Base-by-base conservation (phyloP, 768 basidiomycete genomes). In the Suillus clintonianus region DNA sequence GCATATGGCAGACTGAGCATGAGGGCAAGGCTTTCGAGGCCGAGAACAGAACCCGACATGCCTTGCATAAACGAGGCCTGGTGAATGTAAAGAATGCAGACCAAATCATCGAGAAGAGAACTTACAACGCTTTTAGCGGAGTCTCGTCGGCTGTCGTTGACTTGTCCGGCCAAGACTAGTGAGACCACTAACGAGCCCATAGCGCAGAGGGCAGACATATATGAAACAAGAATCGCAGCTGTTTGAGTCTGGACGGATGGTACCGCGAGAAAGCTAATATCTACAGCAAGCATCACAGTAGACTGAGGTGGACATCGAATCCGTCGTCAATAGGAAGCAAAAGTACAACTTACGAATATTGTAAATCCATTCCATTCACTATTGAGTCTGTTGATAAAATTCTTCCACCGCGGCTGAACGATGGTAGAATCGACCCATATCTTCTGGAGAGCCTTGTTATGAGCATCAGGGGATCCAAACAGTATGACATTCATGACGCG, bases 291-390 rank as follows among this genome's bases (percentile, higher is more conserved):
- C 64, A 65, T 65, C n/a, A 65, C 64, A 10, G 64, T 65, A 51
- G 64, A 62, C 64, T 56, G 13, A 27, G 14, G 43, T 37, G 5
- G 13, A 19, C 43, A 9, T 64, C 1, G 22, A 60, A 47, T 45
- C 8, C 10, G 9, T 47, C 13, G 48, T 6, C 24, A 17, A 34
- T 17, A 43, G 5, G 17, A 2, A 30, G 4, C 9, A 19, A 22
- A 11, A 27, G 30, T 42, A 27, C 67, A 36, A 68, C 82, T 42
- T 55, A 86, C 85, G 61, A 80, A 82, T 50, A 83, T 79, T 22
- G 79, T 80, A 54, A 83, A 79, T 54, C 81, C 79, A 61, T 79
- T 72, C 85, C 82, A 84, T 67, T 86, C 82, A 6, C 73, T 72
- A 30, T 76, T 78, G 34, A 85, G 72, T n/a, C 79, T 79, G 7